A percentile compares a stretch with the other conserved stretches of the same genome.
Conservation (phyloP, 2,329 filamentous ascomycete genomes). For the Aphanocladium album region DNA sequence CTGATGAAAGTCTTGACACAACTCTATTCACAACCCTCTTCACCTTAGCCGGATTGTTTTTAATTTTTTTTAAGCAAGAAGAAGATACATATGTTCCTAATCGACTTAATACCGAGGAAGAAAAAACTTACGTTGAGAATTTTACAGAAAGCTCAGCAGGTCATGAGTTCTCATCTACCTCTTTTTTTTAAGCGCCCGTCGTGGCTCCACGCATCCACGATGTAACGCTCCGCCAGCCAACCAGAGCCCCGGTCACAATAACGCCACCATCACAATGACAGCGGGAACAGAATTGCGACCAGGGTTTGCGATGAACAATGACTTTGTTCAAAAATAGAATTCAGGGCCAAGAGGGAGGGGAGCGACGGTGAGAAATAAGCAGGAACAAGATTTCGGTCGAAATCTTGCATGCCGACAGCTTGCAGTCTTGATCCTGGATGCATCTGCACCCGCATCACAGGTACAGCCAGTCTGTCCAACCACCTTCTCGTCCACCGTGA, state of each 20-base stretch:
- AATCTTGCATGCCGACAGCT: no score
- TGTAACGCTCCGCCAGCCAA: background rate
- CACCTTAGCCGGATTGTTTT: no score
- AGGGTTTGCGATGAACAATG: background rate
- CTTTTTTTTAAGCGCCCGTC: background rate
- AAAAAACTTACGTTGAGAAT: no score
- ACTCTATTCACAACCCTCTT: background rate
- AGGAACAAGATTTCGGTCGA: no score
- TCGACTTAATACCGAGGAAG: no score
- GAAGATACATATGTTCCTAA: no score
- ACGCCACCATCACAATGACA: background rate
- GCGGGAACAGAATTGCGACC: background rate
- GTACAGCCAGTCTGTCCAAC: no score
- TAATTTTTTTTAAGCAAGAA: no score
- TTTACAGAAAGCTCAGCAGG: background rate
- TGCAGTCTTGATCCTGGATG: background rate
- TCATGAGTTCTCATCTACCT: background rate
- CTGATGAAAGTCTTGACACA: background rate
- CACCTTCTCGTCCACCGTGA: no score
- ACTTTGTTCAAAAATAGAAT: background rate
- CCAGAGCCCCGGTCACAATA: background rate
- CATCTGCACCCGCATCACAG: background rate
- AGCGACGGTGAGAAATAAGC: no score
- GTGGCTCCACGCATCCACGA: background rate
- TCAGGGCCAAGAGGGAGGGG: no score